Evolutionary conservation across 2,329 filamentous ascomycete genomes (phyloP).

Genomic region (Colletotrichum sp.): DNA sequence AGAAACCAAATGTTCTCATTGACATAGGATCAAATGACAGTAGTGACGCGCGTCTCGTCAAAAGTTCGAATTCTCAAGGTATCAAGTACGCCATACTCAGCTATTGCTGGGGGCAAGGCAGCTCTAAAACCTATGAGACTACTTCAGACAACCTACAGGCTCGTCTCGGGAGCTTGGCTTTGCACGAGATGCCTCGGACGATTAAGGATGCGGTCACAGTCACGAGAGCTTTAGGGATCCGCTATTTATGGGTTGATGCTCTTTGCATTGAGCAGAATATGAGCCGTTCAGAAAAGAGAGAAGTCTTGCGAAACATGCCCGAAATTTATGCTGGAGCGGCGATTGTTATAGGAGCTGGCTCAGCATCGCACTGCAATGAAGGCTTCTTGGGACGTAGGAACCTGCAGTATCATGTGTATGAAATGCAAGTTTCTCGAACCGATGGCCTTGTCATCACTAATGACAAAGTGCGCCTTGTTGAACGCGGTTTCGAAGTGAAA

Average conservation of each 20-base stretch:
- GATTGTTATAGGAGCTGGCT: not conserved
- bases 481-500: fast-evolving
- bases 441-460: fast-evolving
- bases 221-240: not conserved
- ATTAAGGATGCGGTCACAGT: not conserved
- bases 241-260: not conserved
- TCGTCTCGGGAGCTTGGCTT: not conserved
- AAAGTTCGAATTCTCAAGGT: not conserved
- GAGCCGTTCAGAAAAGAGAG: not conserved
- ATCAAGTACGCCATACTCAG: not conserved
- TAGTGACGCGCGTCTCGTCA: not conserved
- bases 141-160: not conserved
- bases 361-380: not conserved
- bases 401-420: fast-evolving
- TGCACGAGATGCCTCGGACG: fast-evolving
- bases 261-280: not conserved
- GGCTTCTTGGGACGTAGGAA: not conserved
- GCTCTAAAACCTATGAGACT: not conserved
- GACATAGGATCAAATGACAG: not conserved
- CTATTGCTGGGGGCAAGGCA: not conserved
- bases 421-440: fast-evolving
- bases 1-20: not conserved
- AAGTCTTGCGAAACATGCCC: not conserved
- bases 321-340: not conserved
- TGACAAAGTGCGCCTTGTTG: not conserved